Conservation (phyloP, 176 grass and related monocot genomes). For the Tillandsia leiboldiana region DNA sequence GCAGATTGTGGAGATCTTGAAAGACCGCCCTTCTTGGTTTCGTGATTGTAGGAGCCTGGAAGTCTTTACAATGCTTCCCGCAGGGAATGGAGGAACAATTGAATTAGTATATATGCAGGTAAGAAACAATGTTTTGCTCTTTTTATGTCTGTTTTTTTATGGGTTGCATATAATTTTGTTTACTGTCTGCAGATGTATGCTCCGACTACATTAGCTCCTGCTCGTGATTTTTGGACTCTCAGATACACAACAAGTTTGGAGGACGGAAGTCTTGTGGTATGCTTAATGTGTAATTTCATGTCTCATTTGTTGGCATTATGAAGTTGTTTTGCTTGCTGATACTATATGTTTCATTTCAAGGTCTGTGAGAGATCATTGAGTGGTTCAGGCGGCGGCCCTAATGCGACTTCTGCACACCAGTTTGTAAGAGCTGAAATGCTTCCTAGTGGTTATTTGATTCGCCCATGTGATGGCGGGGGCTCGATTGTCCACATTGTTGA, state of each 20-base stretch:
- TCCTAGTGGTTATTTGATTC: conserved; percentile 89
- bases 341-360: conserved; percentile 27
- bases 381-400: conserved; percentile 70
- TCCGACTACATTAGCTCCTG: conserved; percentile 91
- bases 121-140: conserved; percentile 1
- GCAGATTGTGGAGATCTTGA: conserved; percentile 81
- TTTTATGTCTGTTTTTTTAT: conserved; percentile 13
- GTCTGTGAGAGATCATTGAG: conserved; percentile 94
- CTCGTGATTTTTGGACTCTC: conserved; percentile 91
- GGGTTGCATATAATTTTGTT: background rate
- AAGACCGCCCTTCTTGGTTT: conserved; percentile 88
- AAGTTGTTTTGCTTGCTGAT: conserved; percentile 15
- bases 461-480: conserved; percentile 74
- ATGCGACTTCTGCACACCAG: conserved; percentile 53
- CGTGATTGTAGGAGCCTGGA: conserved; percentile 93
- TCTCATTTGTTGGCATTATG: background rate
- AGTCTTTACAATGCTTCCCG: conserved; percentile 74
- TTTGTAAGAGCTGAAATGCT: conserved; percentile 98
- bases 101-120: conserved; percentile 98
- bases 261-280: conserved; percentile 88
- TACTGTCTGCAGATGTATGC: conserved; percentile 68
- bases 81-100: conserved; percentile 88
- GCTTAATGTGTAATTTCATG: conserved; percentile 12
- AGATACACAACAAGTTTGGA: conserved; percentile 79
- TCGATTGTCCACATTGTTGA: conserved; percentile 98